Base-by-base conservation (phyloP, 371 early-diverging fungal genomes). In the Lichtheimia ramosa region DNA sequence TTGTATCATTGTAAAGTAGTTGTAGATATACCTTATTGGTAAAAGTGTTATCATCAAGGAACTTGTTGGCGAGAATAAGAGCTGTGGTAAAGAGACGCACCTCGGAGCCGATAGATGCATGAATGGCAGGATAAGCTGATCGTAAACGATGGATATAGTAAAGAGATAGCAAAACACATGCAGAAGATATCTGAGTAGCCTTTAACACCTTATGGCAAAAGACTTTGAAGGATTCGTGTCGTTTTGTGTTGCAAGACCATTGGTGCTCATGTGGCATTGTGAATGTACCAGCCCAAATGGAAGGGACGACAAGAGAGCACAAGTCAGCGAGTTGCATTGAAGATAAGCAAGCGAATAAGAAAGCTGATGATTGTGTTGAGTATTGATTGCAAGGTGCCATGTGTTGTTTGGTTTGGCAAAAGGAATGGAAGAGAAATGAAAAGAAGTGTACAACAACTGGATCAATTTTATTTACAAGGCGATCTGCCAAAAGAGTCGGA, bases 41-140 rank as follows among this genome's bases (percentile, higher is more conserved):
- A 56, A 83, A 89, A 51, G 89, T 86, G 64, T 87, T 85, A 71
- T 88, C 89, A 55, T 88, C 88, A 16, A 88, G 70, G 54, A 73
- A 88, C 59, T 88, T 88, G 63, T 83, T 84, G 50, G 87, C 83
- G 5, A 88, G 72, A 52, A 88, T 77, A 23, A 88, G 71, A 48
- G 88, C 82, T 5, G 87, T 85, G 2, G 84, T 85, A 63, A 88
- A 86, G 59, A 88, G 58, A 23, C 86, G 71, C 43, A 82, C 81
- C 66, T 88, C 88, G 59, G 83, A 83, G 60, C 87, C 87, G 51
- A 63, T 72, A 14, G 77, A 74, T 4, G 69, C 77, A 18, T 56
- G 65, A 49, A 77, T 74, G 4, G 57, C 55, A 6, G 80, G 80
- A 65, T 80, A 76, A 5, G 68, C 71, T 15, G 64, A 57, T 23